Conservation (phyloP, 768 basidiomycete species). For the Boletellus sp. region DNA sequence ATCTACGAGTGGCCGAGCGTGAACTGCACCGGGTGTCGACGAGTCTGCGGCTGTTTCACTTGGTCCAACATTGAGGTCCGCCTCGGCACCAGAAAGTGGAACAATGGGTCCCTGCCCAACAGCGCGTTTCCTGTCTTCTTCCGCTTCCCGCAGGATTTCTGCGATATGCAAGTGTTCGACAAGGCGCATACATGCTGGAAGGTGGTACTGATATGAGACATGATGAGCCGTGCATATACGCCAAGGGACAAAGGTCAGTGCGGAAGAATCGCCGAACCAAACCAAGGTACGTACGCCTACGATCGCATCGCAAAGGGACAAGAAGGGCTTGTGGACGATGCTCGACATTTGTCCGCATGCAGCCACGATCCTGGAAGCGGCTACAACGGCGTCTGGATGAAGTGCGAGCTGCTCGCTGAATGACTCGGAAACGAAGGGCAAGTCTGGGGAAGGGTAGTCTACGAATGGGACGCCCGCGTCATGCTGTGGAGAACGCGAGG, state of each 20-base stretch:
- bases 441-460: constrained; percentile 59
- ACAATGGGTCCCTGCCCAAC: neutral
- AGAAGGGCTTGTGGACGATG: constrained; percentile 64
- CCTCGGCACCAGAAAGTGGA: neutral
- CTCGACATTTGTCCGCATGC: constrained; percentile 66
- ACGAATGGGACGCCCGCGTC: neutral
- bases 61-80: neutral
- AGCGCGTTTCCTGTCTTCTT: constrained; percentile 42
- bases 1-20: neutral
- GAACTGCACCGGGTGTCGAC: neutral
- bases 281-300: constrained; percentile 53
- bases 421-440: constrained; percentile 43
- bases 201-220: constrained; percentile 50
- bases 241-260: constrained; percentile 1
- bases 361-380: constrained; percentile 62
- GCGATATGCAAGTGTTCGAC: constrained; percentile 68
- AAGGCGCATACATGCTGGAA: constrained; percentile 71
- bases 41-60: too few relatives aligned
- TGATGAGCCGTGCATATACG: constrained; percentile 12
- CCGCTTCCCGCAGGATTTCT: constrained; percentile 67
- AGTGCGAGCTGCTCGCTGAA: constrained; percentile 52
- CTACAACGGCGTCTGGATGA: constrained; percentile 56
- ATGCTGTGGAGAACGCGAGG: constrained; percentile 1
- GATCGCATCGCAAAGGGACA: constrained; percentile 67
- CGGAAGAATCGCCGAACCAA: neutral